Evolutionary conservation across 2,329 filamentous ascomycete species (phyloP).

Genomic region (Fusarium sp.): DNA sequence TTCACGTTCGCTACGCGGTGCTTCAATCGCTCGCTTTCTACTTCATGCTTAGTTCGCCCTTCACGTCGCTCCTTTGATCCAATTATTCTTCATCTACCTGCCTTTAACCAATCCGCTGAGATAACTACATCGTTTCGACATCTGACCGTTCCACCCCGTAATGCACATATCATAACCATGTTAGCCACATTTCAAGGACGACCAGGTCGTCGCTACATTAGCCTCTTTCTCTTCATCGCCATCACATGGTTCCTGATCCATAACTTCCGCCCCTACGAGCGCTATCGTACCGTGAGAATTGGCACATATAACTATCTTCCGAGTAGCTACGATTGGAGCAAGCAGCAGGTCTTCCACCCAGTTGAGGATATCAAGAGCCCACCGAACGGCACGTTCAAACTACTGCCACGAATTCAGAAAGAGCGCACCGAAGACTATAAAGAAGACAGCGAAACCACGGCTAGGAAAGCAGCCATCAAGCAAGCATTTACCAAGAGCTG

Average conservation of each 20-base stretch:
- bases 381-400: conserved; percentile 50
- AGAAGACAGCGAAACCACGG: conserved; percentile 49
- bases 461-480: conserved; percentile 52
- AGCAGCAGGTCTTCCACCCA: conserved; percentile 47
- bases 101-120: neutral
- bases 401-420: conserved; percentile 57
- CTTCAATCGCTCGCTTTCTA: neutral
- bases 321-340: conserved; percentile 54
- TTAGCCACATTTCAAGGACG: conserved; percentile 47
- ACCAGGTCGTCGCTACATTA: conserved; percentile 48
- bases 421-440: conserved; percentile 52
- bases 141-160: neutral
- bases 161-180: conserved; percentile 45
- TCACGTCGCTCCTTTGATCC: conserved; percentile 17
- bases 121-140: conserved; percentile 3
- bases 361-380: conserved; percentile 46
- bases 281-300: conserved; percentile 32
- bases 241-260: conserved; percentile 45
- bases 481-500: conserved; percentile 58
- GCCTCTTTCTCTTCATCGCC: conserved; percentile 44
- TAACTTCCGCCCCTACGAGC: conserved; percentile 37
- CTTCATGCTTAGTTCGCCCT: neutral
- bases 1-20: neutral
- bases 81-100: neutral
- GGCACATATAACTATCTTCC: conserved; percentile 47